Base-by-base conservation (phyloP, 2,329 filamentous ascomycete species). In the Sclerotinia sclerotiorum region DNA sequence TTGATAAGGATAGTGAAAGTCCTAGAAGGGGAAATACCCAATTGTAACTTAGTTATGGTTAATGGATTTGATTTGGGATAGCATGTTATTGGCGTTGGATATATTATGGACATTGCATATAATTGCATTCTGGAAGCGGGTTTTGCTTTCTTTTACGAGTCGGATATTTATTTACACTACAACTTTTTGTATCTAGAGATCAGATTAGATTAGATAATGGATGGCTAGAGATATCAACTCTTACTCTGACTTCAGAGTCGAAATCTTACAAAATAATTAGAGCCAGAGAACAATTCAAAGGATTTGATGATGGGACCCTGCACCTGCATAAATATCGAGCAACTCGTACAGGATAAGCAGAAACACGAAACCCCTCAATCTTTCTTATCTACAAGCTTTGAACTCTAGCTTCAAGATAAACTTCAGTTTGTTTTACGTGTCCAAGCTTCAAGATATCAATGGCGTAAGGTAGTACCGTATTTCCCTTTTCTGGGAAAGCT, bases 1-100 rank as follows among this genome's bases (percentile, higher is more conserved):
- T 70, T 5, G 70, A 71, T 42, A 74, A 73, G 61, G 60, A 56
- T 2, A 32, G 29, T 24, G 58, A 61, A 29, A 49, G 19, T 61
- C 44, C 27, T 24, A 17, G 58, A 27, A 61, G 44, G 58, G 48
- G 13, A 61, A 49, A 48, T 49, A n/a, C 27, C 29, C 13, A 49
- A 10, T 49, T 48, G 49, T 61, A 61, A 13, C 24, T 35, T 49
- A 21, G 7, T 49, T 61, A 35, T 49, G 57, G 57, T 32, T 48
- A 11, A 57, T 24, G 21, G 29, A 35, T 56, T 15, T 29, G 55
- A 15, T 58, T 24, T 58, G 35, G 55, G 55, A 58, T 44, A 19
- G 55, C 35, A 61, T 49, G 44, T 11, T 61, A 35, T n/a, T 42
- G 55, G 55, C 55, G 55, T 58, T 58, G 35, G 7, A 27, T 58